Conservation (phyloP, 169 alveolate species). For the Plasmodium chabaudi region DNA sequence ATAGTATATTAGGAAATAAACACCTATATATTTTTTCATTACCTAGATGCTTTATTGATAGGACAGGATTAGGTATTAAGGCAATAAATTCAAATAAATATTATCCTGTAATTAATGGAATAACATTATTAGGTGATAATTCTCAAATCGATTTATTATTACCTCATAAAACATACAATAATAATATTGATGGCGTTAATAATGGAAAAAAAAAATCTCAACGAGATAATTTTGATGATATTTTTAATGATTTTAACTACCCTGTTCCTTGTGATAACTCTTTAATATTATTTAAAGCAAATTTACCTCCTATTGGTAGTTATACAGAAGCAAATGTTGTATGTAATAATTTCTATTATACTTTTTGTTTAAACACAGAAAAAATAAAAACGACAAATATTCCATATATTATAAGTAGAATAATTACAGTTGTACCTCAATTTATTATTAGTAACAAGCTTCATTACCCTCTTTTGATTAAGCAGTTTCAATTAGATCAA, state of each 20-base stretch:
- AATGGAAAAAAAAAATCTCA: conserved; percentile 6
- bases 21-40: conserved; percentile 82
- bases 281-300: conserved; percentile 75
- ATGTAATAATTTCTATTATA: conserved; percentile 80
- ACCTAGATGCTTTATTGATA: conserved; percentile 89
- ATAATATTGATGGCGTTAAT: background rate
- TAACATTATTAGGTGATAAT: conserved; percentile 78
- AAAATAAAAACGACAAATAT: conserved; percentile 83
- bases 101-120: conserved; percentile 83
- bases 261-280: conserved; percentile 38
- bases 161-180: conserved; percentile 54
- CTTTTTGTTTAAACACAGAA: conserved; percentile 87
- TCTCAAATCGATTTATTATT: conserved; percentile 73
- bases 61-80: conserved; percentile 88
- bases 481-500: conserved; percentile 80
- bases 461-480: conserved; percentile 75
- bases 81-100: conserved; percentile 81
- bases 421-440: conserved; percentile 88
- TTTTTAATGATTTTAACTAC: conserved; percentile 60
- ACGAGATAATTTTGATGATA: conserved; percentile 19
- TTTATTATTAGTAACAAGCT: conserved; percentile 85
- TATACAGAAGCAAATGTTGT: conserved; percentile 83
- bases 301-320: conserved; percentile 88
- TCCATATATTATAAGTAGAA: conserved; percentile 85
- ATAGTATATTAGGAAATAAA: conserved; percentile 74